phyloP scores from a whole-genome alignment of 1,284 basidiomycete species.

The Gyrodon tennesseensis region DNA sequence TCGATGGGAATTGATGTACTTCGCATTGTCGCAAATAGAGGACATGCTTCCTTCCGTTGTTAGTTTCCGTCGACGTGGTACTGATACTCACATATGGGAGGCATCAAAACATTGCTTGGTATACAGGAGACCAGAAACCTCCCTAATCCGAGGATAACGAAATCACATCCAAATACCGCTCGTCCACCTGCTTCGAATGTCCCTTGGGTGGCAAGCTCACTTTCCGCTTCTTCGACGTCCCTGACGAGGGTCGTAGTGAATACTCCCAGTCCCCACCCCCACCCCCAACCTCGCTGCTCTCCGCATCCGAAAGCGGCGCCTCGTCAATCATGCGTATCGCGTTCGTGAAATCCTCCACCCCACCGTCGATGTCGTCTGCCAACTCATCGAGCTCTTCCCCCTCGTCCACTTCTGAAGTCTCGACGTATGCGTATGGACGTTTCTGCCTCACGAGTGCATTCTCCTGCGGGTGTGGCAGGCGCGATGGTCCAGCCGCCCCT shows the following conservation, averaged over 20 bases:
- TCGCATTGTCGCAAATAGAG: too few species aligned
- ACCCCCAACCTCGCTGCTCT: conserved; percentile 38
- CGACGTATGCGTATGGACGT: conserved; percentile 28
- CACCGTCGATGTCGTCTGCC: conserved; percentile 13
- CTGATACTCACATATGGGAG: conserved; percentile 5
- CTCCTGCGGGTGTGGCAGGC: background rate
- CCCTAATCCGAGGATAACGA: conserved; percentile 41
- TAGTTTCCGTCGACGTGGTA: background rate
- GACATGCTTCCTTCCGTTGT: background rate
- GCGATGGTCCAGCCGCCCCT: conserved; percentile 29
- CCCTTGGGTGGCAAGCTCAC: conserved; percentile 4
- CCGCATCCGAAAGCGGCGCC: conserved; percentile 19
- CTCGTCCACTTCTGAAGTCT: conserved; percentile 15
- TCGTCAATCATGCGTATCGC: conserved; percentile 34
- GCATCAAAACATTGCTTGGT: background rate
- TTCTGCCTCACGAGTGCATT: conserved; percentile 14
- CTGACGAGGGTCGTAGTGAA: conserved; percentile 30
- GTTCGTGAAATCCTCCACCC: conserved; percentile 34
- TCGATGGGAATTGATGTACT: too few species aligned
- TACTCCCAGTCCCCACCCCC: conserved; percentile 36
- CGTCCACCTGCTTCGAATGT: conserved; percentile 5
- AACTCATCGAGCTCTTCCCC: conserved; percentile 8
- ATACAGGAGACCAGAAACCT: background rate
- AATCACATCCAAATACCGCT: conserved; percentile 32
- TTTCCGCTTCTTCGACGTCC: conserved; percentile 31